Conservation (phyloP, 371 early-diverging fungal species). For the Lichtheimia corymbifera region DNA sequence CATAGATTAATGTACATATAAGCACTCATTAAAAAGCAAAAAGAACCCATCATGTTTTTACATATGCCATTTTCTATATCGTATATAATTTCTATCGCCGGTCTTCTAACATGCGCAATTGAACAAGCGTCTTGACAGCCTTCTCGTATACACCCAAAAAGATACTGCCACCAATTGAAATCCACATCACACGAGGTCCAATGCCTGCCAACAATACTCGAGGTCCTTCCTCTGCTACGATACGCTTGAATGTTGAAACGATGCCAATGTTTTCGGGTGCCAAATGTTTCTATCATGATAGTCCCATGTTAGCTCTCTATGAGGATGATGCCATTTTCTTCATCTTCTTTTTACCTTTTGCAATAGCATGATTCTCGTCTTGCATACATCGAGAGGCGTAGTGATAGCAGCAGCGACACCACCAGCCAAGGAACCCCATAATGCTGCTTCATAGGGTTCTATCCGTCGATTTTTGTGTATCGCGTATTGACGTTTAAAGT, state of each 20-base stretch:
- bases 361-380: conserved; percentile 90
- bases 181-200: conserved; percentile 94
- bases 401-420: conserved; percentile 89
- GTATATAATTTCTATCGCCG: conserved; percentile 11
- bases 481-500: conserved; percentile 68
- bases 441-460: conserved; percentile 82
- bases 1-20: conserved; percentile 7
- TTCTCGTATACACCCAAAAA: conserved; percentile 96
- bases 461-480: conserved; percentile 46
- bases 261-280: conserved; percentile 71
- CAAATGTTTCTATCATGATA: conserved; percentile 1
- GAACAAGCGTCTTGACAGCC: conserved; percentile 56
- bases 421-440: conserved; percentile 90
- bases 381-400: conserved; percentile 93
- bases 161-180: conserved; percentile 91
- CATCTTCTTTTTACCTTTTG: conserved; percentile 45
- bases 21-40: background rate
- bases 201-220: conserved; percentile 83
- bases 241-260: conserved; percentile 67
- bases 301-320: background rate
- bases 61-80: too few species aligned
- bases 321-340: background rate
- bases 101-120: conserved; percentile 39
- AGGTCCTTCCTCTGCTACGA: conserved; percentile 81
- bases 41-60: too few species aligned